phyloP scores from a whole-genome alignment of 305 asterid genomes.

The Fraxinus nigra region DNA sequence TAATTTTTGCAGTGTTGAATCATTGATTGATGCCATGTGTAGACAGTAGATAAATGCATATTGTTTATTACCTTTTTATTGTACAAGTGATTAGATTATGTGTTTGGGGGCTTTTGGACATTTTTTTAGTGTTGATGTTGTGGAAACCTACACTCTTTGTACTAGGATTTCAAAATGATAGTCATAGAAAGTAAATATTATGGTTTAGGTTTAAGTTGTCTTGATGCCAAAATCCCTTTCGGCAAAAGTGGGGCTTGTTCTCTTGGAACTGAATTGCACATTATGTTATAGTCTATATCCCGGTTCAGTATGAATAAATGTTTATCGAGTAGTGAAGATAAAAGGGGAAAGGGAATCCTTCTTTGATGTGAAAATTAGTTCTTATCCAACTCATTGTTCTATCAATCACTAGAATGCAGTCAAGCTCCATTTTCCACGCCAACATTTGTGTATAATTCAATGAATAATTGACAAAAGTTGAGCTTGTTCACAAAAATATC shows the following conservation, averaged over 20 bases:
- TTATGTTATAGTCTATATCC: neutral
- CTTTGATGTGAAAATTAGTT: neutral
- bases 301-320: neutral
- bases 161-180: too few species aligned
- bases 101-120: neutral
- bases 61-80: neutral
- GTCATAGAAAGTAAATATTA: too few species aligned
- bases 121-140: too few species aligned
- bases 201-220: neutral
- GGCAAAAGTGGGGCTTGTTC: neutral
- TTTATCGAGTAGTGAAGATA: neutral
- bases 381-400: neutral
- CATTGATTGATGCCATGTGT: neutral
- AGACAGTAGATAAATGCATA: neutral
- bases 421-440: neutral
- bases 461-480: neutral
- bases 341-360: neutral
- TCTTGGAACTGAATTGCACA: neutral
- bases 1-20: neutral
- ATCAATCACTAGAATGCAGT: neutral
- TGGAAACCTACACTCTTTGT: too few species aligned
- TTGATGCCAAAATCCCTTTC: neutral
- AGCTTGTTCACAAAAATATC: neutral
- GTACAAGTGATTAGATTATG: neutral
- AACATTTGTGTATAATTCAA: neutral